Conservation (phyloP, 768 basidiomycete genomes). For the Boletus pseudopeckii region DNA sequence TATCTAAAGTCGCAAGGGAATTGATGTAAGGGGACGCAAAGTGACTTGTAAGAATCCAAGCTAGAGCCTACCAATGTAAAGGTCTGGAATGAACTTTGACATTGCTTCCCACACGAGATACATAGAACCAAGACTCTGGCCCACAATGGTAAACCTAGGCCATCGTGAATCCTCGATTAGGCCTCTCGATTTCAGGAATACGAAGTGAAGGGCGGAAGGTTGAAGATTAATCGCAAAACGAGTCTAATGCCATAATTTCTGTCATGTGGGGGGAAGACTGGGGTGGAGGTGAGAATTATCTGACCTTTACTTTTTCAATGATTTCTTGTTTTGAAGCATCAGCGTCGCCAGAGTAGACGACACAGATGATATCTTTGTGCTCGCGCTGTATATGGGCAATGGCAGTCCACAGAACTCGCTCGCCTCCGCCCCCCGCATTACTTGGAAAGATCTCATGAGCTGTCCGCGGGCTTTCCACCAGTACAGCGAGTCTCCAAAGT, state of each 20-base stretch:
- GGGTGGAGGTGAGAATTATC: neutral
- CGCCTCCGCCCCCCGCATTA: conserved; percentile 96
- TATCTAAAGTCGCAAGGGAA: conserved; percentile 52
- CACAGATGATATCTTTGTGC: conserved; percentile 60
- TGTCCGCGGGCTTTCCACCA: neutral
- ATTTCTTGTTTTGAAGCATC: conserved; percentile 80
- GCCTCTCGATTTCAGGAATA: conserved; percentile 68
- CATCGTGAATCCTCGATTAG: conserved; percentile 81
- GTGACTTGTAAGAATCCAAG: neutral
- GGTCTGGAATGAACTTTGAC: conserved; percentile 73
- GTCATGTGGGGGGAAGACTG: neutral
- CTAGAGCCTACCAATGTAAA: conserved; percentile 72
- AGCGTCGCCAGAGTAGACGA: conserved; percentile 88
- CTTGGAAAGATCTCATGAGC: conserved; percentile 46
- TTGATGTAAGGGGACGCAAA: conserved; percentile 5
- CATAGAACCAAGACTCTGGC: conserved; percentile 89
- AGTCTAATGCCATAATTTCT: conserved; percentile 40
- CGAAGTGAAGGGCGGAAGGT: conserved; percentile 66
- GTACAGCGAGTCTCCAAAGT: neutral
- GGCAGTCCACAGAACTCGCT: conserved; percentile 93
- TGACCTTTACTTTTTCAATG: conserved; percentile 75
- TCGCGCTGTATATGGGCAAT: conserved; percentile 70
- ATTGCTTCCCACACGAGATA: conserved; percentile 82
- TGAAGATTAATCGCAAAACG: conserved; percentile 78
- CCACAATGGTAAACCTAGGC: conserved; percentile 87